Evolutionary conservation across 2,329 filamentous ascomycete species (phyloP).

Genomic region (Plenodomus lindquistii): DNA sequence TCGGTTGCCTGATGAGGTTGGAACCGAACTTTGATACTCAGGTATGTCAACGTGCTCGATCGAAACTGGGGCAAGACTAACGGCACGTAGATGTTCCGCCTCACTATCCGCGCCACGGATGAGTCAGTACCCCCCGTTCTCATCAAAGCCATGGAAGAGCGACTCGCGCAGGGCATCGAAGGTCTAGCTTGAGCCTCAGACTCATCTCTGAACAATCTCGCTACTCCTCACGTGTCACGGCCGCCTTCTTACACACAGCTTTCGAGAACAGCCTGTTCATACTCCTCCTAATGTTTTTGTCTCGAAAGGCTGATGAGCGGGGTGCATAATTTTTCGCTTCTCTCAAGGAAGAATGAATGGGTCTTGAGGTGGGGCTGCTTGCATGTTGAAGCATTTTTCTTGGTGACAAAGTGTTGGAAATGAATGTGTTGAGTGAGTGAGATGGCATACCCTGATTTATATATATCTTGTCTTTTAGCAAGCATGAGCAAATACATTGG

Average conservation of each 20-base stretch:
- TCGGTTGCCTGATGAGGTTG: slow-evolving; percentile 87
- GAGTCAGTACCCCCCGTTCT: slow-evolving; percentile 81
- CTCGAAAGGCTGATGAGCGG: not conserved
- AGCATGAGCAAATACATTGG: not conserved
- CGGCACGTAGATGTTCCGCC: slow-evolving; percentile 79
- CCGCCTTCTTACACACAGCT: not conserved
- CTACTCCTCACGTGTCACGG: not conserved
- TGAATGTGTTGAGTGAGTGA: not conserved
- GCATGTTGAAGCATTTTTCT: not conserved
- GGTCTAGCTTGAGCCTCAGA: slow-evolving; percentile 25
- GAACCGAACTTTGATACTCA: slow-evolving; percentile 92
- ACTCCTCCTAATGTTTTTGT: not conserved
- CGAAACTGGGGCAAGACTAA: slow-evolving; percentile 14
- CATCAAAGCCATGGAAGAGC: slow-evolving; percentile 84
- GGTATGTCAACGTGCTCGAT: slow-evolving; percentile 60
- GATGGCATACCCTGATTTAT: not conserved
- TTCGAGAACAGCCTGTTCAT: not conserved
- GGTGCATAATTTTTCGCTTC: not conserved
- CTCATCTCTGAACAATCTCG: too few relatives aligned
- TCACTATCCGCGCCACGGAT: slow-evolving; percentile 92
- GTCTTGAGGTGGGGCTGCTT: too few relatives aligned
- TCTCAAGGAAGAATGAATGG: too few relatives aligned
- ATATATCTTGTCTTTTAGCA: not conserved
- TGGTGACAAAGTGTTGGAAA: not conserved
- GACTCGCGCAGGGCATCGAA: slow-evolving; percentile 63